phyloP scores from a whole-genome alignment of 768 basidiomycete genomes.

The Leccinum rimulosum region DNA sequence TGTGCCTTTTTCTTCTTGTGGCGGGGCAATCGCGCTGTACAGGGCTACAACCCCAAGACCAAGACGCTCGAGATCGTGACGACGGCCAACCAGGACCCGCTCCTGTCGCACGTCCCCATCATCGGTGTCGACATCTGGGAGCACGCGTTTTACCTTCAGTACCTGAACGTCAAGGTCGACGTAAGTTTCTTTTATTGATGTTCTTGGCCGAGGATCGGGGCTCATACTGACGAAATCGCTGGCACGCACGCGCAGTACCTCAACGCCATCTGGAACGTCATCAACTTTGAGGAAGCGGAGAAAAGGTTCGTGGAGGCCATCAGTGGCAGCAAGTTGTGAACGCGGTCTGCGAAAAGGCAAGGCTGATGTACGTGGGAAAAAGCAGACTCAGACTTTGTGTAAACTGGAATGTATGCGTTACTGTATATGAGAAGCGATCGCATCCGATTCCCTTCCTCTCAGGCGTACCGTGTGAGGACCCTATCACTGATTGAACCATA shows the following conservation, averaged over 20 bases:
- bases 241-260: constrained; percentile 49
- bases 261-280: constrained; percentile 70
- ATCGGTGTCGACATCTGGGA: constrained; percentile 96
- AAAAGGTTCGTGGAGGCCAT: constrained; percentile 48
- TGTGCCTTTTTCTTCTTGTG: neutral
- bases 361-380: neutral
- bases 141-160: constrained; percentile 95
- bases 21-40: neutral
- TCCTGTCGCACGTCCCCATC: constrained; percentile 71
- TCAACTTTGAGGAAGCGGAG: constrained; percentile 76
- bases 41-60: constrained; percentile 69
- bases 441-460: neutral
- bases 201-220: neutral
- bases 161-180: constrained; percentile 91
- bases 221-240: neutral
- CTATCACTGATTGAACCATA: too few relatives aligned
- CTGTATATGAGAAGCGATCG: neutral
- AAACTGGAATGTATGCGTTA: neutral
- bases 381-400: neutral
- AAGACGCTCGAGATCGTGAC: constrained; percentile 83
- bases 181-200: constrained; percentile 47
- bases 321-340: constrained; percentile 35
- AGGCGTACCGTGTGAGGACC: too few relatives aligned
- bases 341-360: neutral
- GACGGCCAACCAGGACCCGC: constrained; percentile 95